phyloP scores from a whole-genome alignment of 208 protist genomes.

The Trypanosoma platydactyli region DNA sequence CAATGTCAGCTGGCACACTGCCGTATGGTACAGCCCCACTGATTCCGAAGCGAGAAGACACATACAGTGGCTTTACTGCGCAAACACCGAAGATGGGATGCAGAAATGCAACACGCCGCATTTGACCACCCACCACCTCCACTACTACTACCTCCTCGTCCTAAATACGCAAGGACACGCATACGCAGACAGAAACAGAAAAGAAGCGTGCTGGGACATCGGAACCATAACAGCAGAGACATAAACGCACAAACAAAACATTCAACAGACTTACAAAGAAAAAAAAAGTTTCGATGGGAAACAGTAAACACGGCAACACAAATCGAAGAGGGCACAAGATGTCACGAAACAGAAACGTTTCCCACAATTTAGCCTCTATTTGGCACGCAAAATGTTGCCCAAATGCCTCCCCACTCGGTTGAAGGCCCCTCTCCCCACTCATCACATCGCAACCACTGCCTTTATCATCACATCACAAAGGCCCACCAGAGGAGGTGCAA shows the following conservation, averaged over 20 bases:
- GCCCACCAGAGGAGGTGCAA: slow-evolving; percentile 35
- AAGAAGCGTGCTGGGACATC: too few species aligned
- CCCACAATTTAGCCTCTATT: too few species aligned
- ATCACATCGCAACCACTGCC: not conserved
- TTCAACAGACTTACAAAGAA: slow-evolving; percentile 15
- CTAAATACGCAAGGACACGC: not conserved
- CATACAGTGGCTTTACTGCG: not conserved
- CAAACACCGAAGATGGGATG: not conserved
- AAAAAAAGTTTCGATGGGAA: slow-evolving; percentile 3
- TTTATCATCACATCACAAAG: slow-evolving; percentile 23
- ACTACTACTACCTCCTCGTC: too few species aligned
- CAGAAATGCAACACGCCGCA: slow-evolving; percentile 12
- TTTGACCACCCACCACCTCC: not conserved
- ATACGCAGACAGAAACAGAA: slow-evolving; percentile 6
- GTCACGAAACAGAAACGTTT: not conserved
- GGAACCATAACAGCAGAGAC: not conserved
- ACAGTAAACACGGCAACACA: not conserved
- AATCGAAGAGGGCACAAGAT: not conserved
- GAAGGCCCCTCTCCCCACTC: not conserved
- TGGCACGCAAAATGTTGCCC: too few species aligned
- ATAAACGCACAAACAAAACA: slow-evolving; percentile 26
- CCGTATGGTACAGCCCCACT: slow-evolving; percentile 38
- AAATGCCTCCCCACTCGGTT: too few species aligned
- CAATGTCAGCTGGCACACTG: slow-evolving; percentile 67
- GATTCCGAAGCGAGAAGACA: not conserved